Evolutionary conservation across 2,329 filamentous ascomycete genomes (phyloP).

Genomic region (Xylariales sp.): DNA sequence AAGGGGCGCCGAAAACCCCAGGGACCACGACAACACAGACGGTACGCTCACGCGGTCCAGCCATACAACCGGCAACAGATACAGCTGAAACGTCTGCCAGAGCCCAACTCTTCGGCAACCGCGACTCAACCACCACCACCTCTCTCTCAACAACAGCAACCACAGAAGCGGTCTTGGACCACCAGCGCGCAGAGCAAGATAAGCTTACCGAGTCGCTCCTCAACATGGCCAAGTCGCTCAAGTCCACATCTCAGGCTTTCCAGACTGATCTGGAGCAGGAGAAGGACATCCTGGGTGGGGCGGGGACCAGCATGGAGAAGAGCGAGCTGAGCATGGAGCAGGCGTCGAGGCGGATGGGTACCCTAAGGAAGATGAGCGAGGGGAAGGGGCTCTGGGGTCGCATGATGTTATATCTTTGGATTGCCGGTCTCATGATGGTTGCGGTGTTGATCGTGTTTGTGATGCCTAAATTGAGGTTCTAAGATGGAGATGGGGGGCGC

Average conservation of each 20-base stretch:
- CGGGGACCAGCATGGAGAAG: constrained; percentile 70
- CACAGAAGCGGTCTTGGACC: constrained; percentile 68
- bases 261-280: constrained; percentile 64
- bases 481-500: constrained; percentile 14
- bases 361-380: constrained; percentile 74
- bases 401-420: constrained; percentile 78
- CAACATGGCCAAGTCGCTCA: constrained; percentile 71
- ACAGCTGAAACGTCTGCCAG: constrained; percentile 23
- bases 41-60: constrained; percentile 15
- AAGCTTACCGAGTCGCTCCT: constrained; percentile 76
- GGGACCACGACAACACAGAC: constrained; percentile 27
- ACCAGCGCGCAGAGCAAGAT: constrained; percentile 79
- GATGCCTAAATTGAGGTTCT: constrained; percentile 84
- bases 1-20: constrained; percentile 11
- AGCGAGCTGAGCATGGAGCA: constrained; percentile 72
- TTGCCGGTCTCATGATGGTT: constrained; percentile 75
- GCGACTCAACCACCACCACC: constrained; percentile 28
- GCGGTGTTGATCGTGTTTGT: constrained; percentile 78
- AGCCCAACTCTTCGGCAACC: constrained; percentile 40
- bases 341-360: constrained; percentile 72
- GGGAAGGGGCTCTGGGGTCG: constrained; percentile 83
- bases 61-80: constrained; percentile 2
- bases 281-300: constrained; percentile 66
- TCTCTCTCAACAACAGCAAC: constrained; percentile 42
- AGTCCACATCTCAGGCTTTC: constrained; percentile 69